Base-by-base conservation (phyloP, 2,329 filamentous ascomycete genomes). In the Aspergillus awamori region DNA sequence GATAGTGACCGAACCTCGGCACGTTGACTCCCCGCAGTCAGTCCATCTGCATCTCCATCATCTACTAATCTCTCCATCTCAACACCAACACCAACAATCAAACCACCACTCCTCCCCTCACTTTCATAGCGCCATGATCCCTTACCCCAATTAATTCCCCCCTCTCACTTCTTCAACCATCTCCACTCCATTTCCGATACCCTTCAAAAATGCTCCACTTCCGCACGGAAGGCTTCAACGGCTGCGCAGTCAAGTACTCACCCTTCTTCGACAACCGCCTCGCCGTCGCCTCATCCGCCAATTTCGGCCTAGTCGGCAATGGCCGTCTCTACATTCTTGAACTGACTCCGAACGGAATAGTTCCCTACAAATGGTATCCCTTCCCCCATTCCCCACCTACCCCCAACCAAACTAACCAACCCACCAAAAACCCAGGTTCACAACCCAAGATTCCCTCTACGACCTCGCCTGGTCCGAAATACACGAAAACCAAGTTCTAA, bases 221-320 rank as follows among this genome's bases (percentile, higher is more conserved):
- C 80, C 90, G 91, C 66, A 98, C 95, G 22, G 86, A 92, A 74
- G 95, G 95, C 72, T 98, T 87, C 84, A 97, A 98, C 78, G 93
- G 93, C 71, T 97, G 96, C 80, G 92, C 91, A 69, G 93, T 97
- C 78, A 97, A 97, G 80, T 99, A 98, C 83, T 98, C 94, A 59
- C 95, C 95, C 6, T 99, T 97, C 82, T 96, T 96, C 81, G 95
- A 98, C 81, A 95, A 91, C 67, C 89, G 93, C 65, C 87, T 99
- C 66, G 94, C 94, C 60, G 93, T 97, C 70, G 91, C 92, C 30
- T 86, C 91, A 1, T 90, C 93, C n/a, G 88, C 94, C 65, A 98
- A 99, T 82, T 99, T 95, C 80, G 95, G 95, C 41, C 90, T 99
- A 41, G 94, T 99, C 38, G 95, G 95, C 52, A 99, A 99, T 81